Conservation (phyloP, 75 land plant genomes). For the Picea sitchensis region DNA sequence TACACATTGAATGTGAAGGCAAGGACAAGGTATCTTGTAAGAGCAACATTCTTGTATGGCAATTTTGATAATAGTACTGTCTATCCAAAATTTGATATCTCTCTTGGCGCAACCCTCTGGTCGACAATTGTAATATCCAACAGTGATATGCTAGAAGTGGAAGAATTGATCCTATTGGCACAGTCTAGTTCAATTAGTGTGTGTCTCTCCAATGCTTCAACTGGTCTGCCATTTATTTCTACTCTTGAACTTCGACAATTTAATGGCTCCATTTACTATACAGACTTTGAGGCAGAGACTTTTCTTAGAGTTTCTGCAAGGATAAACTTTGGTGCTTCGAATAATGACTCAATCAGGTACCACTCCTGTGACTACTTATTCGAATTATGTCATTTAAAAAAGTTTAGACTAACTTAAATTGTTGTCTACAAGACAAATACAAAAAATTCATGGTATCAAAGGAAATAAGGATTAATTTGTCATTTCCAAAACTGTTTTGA, state of each 20-base stretch:
- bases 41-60: conserved; percentile 83
- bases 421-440: background rate
- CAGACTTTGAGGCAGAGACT: conserved; percentile 38
- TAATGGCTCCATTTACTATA: conserved; percentile 56
- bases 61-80: conserved; percentile 62
- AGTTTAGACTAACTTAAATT: background rate
- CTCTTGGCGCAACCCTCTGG: conserved; percentile 70
- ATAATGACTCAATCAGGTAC: conserved; percentile 52
- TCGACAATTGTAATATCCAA: conserved; percentile 68
- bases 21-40: conserved; percentile 66
- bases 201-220: conserved; percentile 67
- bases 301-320: conserved; percentile 60
- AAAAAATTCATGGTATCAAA: background rate
- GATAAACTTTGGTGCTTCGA: conserved; percentile 64
- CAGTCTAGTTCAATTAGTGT: conserved; percentile 43
- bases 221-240: conserved; percentile 74
- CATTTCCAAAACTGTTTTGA: background rate
- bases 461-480: too few species aligned
- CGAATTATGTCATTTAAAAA: conserved; percentile 10
- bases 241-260: conserved; percentile 78
- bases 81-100: conserved; percentile 75
- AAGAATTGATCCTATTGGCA: conserved; percentile 60
- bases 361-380: background rate
- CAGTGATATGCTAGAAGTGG: conserved; percentile 25
- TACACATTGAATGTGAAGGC: conserved; percentile 48